Base-by-base conservation (phyloP, 2,329 filamentous ascomycete genomes). In the Trichoderma koningii region DNA sequence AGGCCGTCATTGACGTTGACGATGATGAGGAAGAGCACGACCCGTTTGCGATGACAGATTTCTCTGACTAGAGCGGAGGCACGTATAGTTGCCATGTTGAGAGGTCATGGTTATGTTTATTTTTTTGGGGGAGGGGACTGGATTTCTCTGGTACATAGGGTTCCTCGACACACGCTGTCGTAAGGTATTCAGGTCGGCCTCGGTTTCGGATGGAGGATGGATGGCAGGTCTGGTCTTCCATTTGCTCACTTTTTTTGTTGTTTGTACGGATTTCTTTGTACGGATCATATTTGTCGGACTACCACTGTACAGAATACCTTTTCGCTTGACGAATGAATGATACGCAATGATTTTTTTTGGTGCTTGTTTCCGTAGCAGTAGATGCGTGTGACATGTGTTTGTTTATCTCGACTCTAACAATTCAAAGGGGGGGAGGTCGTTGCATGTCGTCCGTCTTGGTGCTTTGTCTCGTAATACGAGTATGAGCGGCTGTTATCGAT, bases 11-110 rank as follows among this genome's bases (percentile, higher is more conserved):
- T 67, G 76, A 80, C 30, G 75, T 78, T 5, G 72, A 74, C 12
- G 71, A 76, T 41, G 71, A 76, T 23, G 76, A 78, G 2, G 76
- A 57, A 9, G 44, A 60, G 5, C 80, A 82, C 50, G 81, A 82
- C 65, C 75, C 76, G 19, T 83, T 83, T 66, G 79, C 64, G 79
- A 81, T 48, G 74, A 77, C 55, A 23, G 21, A 23, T 23, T 2
- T 23, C 21, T 75, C 77, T 19, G 74, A 76, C 59, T 76, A 71
- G 68, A 51, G 15, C 26, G 7, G 15, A 12, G 7, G 41, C 19
- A 45, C 30, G 30, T 34, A 34, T 7, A 7, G 28, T 34, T 34
- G 30, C 30, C 30, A 34, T 34, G 47, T 55, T 47, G 41, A 45
- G 50, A 55, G 26, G 19, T 63, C 21, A 63, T 53, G 38, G 12